Evolutionary conservation across 305 asterid genomes (phyloP), one percentile per base, ranked within the genome.

Genomic region (Fraxinus baroniana): DNA sequence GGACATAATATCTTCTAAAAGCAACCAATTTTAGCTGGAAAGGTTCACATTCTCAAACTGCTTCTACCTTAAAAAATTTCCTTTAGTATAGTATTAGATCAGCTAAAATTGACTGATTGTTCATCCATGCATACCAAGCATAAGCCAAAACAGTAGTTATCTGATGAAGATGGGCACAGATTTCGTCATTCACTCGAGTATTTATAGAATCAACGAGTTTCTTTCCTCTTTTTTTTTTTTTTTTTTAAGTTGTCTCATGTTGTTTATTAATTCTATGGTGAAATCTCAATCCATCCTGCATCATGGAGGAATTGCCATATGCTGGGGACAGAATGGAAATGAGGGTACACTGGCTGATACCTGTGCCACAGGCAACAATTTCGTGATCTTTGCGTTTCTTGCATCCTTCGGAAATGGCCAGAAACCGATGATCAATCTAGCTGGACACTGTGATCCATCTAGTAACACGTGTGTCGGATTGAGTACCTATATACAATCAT

Each of bases 101-200:
- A 2, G 71, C 3, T 36, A 68, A 64, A 22, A 28, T 46, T 80
- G 81, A 64, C 64, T 79, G 74, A 76, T 82, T 52, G 71, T 79
- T 74, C 79, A 72, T 72, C 84, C 77, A 84, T 81, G 87, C 72
- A 68, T 76, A 10, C 52, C 46, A 13, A 36, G 24, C 74, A 60
- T 20, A 41, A 74, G 55, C 76, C 89, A 81, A 84, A 86, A 83
- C 28, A 33, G 37, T 35, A 57, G 86, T 84, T 49, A 37, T 12
- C 78, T 57, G 10, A 57, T 18, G 68, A 18, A 57, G 10, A 57
- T 55, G 17, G 52, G 13, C 52, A 44, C 0, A n/a, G 52, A 44
- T 44, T 44, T 44, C 17, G 52, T 44, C 52, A 10, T 44, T 44
- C 52, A 44, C 52, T 44, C 4, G 5, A 44, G 52, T 44, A 44